Conservation (phyloP, 2,329 filamentous ascomycete genomes). For the Nemania sp. region DNA sequence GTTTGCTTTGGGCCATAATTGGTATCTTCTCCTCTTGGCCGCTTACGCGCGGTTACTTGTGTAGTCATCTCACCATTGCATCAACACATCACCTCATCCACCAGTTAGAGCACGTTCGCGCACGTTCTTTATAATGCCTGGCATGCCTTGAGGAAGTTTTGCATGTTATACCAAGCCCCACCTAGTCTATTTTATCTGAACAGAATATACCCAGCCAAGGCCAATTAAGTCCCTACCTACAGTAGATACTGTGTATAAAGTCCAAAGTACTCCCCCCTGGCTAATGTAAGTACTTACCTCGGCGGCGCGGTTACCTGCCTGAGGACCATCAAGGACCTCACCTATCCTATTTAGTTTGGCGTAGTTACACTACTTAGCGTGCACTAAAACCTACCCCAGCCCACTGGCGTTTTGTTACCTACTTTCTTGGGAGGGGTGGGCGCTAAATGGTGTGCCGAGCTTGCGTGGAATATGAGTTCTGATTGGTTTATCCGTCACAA, state of each 20-base stretch:
- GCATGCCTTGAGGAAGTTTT: too few species aligned
- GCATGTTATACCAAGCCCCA: too few species aligned
- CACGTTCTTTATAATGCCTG: too few species aligned
- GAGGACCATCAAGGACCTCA: not conserved
- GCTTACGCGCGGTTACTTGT: not conserved
- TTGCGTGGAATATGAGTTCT: constrained; percentile 3
- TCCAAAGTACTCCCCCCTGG: too few species aligned
- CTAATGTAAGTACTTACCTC: not conserved
- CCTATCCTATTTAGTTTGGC: not conserved
- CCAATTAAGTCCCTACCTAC: too few species aligned
- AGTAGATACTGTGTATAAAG: too few species aligned
- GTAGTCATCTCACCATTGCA: constrained; percentile 29
- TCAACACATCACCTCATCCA: constrained; percentile 36
- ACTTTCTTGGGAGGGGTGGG: not conserved
- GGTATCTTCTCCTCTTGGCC: not conserved
- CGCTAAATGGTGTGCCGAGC: constrained; percentile 11
- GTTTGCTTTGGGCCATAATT: not conserved
- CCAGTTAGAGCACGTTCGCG: constrained; percentile 32
- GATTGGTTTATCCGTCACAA: constrained; percentile 16
- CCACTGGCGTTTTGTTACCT: not conserved
- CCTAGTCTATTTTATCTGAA: too few species aligned
- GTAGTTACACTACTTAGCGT: not conserved
- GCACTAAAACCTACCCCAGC: not conserved
- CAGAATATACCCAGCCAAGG: too few species aligned
- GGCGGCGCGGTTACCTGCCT: not conserved